phyloP scores from a whole-genome alignment of 2,329 filamentous ascomycete species.

The Trichophyton simii region DNA sequence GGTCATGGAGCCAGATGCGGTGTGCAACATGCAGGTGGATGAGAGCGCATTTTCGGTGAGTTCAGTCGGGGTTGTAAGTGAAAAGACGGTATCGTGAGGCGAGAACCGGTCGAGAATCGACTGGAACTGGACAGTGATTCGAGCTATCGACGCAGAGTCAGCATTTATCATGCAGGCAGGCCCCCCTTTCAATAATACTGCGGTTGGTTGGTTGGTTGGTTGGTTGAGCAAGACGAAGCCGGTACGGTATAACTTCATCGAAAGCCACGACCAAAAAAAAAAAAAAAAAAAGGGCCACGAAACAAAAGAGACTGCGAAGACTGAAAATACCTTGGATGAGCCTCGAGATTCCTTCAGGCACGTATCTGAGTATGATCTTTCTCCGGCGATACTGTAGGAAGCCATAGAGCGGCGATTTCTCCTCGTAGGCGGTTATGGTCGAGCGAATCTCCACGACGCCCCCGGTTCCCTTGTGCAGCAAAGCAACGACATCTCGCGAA shows the following conservation, averaged over 20 bases:
- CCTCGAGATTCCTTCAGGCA: constrained; percentile 81
- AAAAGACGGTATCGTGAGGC: constrained; percentile 75
- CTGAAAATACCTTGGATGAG: constrained; percentile 67
- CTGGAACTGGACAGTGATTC: constrained; percentile 59
- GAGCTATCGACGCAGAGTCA: constrained; percentile 43
- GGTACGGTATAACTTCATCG: neutral
- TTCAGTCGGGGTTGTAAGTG: constrained; percentile 61
- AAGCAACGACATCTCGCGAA: constrained; percentile 72
- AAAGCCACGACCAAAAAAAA: neutral
- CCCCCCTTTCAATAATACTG: neutral
- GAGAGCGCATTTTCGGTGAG: constrained; percentile 81
- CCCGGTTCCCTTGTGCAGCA: constrained; percentile 63
- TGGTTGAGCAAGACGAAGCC: neutral
- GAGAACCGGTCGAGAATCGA: constrained; percentile 47
- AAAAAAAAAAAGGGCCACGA: too few relatives aligned
- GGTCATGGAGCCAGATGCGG: constrained; percentile 71
- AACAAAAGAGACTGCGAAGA: neutral
- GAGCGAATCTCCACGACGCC: constrained; percentile 75
- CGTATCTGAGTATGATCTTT: constrained; percentile 84
- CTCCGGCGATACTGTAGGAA: constrained; percentile 80
- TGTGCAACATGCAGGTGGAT: constrained; percentile 76
- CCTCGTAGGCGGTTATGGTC: constrained; percentile 64
- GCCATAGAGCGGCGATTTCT: constrained; percentile 80
- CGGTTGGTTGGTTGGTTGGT: neutral
- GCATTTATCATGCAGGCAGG: constrained; percentile 5